These are phyloP conservation scores for Huntiella decipiens DNA, from an alignment of 2,329 filamentous ascomycete species.

Conservation along the genomic window DNA sequence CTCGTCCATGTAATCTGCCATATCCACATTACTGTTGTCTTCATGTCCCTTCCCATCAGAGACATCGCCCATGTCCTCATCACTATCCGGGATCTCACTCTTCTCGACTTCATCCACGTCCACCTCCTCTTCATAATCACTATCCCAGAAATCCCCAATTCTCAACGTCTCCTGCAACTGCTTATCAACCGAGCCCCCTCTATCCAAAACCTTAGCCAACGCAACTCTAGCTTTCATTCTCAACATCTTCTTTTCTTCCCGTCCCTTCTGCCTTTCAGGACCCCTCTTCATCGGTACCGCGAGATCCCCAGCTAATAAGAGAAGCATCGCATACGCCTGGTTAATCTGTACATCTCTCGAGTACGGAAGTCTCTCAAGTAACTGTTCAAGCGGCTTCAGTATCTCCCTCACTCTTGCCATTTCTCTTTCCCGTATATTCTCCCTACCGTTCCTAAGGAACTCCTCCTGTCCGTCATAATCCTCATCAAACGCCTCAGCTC, in stretches of 20 bases:
- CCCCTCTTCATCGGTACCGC: slow-evolving; percentile 21
- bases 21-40: neutral
- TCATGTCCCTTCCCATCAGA: neutral
- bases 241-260: slow-evolving; percentile 15
- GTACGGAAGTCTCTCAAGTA: slow-evolving; percentile 53
- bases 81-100: neutral
- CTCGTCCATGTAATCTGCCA: too few relatives aligned
- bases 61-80: neutral
- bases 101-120: neutral
- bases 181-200: slow-evolving; percentile 17
- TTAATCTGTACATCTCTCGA: slow-evolving; percentile 47
- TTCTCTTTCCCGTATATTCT: too few relatives aligned
- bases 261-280: slow-evolving; percentile 13
- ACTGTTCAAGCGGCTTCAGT: slow-evolving; percentile 47
- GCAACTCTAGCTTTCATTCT: slow-evolving; percentile 19
- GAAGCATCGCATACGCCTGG: slow-evolving; percentile 52
- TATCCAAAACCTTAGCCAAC: slow-evolving; percentile 21
- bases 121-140: neutral
- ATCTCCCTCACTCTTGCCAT: slow-evolving; percentile 27
- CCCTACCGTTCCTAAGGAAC: too few relatives aligned
- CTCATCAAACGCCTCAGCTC: neutral
- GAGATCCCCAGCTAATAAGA: slow-evolving; percentile 58
- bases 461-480: too few relatives aligned
- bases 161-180: slow-evolving; percentile 17
- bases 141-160: slow-evolving; percentile 5